Evolutionary conservation across 148 eudicot genomes (phyloP).

Genomic region (Rhododendron kiyosumense): DNA sequence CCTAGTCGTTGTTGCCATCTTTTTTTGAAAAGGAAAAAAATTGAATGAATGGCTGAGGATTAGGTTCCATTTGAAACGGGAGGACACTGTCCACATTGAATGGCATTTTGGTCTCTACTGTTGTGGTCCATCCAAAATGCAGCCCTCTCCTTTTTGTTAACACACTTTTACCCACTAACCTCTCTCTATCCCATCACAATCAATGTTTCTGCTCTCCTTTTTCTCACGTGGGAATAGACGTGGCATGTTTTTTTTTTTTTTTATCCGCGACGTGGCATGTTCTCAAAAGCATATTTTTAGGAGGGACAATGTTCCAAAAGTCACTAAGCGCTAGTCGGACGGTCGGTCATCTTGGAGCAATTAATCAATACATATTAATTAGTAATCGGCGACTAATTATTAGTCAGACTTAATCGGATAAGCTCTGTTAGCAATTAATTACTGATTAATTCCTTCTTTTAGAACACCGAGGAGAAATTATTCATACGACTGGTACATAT

Average conservation of each 20-base stretch:
- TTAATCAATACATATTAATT: no score
- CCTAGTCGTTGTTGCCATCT: background rate
- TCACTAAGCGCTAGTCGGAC: no score
- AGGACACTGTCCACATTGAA: slow-evolving; percentile 14
- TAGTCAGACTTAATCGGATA: no score
- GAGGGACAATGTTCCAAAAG: no score
- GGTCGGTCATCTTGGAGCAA: no score
- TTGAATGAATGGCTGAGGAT: background rate
- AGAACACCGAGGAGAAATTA: no score
- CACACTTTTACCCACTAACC: background rate
- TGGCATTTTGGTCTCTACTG: slow-evolving; percentile 8
- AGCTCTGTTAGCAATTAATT: no score
- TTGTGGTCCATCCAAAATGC: slow-evolving; percentile 23
- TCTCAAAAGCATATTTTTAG: background rate
- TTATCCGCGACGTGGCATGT: background rate
- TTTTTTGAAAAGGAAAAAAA: background rate
- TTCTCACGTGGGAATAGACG: background rate
- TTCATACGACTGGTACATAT: no score
- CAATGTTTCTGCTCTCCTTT: background rate
- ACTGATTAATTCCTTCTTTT: no score
- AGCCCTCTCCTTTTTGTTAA: background rate
- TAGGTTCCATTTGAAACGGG: background rate
- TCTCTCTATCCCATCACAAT: no score
- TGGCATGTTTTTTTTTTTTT: background rate
- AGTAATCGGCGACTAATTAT: no score